phyloP scores from a whole-genome alignment of 1,284 basidiomycete species.

The Cryptococcus wingfieldii region DNA sequence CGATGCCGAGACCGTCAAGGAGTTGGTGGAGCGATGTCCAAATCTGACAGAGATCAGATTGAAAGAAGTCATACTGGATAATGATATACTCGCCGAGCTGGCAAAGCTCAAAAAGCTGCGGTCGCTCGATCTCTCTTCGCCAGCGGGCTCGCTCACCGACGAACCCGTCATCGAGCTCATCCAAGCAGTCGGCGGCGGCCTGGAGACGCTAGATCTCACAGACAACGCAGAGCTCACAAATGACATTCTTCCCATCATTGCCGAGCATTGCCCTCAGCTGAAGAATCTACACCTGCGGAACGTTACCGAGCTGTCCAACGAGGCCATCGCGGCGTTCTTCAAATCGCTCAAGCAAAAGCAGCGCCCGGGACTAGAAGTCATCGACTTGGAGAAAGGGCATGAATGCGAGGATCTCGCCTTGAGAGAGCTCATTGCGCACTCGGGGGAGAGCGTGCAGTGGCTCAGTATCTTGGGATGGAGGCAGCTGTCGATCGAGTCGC shows the following conservation, averaged over 20 bases:
- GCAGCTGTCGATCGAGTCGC: conserved; percentile 56
- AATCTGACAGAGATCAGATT: conserved; percentile 67
- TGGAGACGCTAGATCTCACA: conserved; percentile 62
- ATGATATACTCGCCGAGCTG: conserved; percentile 60
- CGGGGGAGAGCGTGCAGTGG: conserved; percentile 58
- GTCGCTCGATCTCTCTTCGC: conserved; percentile 40
- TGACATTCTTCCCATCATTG: conserved; percentile 59
- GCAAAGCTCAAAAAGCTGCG: conserved; percentile 43
- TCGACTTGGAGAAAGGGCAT: conserved; percentile 62
- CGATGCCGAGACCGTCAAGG: conserved; percentile 64
- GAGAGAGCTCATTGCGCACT: conserved; percentile 64
- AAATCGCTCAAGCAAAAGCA: conserved; percentile 36
- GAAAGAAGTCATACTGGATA: conserved; percentile 67
- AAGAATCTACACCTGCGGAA: conserved; percentile 59
- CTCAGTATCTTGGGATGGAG: conserved; percentile 78
- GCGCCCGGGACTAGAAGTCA: conserved; percentile 48
- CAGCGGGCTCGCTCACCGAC: conserved; percentile 53
- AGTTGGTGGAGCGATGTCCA: conserved; percentile 62
- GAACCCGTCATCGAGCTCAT: conserved; percentile 60
- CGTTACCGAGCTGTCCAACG: conserved; percentile 63
- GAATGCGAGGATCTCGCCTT: conserved; percentile 61
- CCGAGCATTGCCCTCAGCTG: conserved; percentile 56
- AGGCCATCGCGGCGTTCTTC: conserved; percentile 67
- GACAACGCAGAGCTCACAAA: conserved; percentile 60
- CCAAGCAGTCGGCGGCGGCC: conserved; percentile 52